These are phyloP conservation scores for Artemisia tridentata DNA, from an alignment of 129 eudicot species.

Conservation along the genomic window DNA sequence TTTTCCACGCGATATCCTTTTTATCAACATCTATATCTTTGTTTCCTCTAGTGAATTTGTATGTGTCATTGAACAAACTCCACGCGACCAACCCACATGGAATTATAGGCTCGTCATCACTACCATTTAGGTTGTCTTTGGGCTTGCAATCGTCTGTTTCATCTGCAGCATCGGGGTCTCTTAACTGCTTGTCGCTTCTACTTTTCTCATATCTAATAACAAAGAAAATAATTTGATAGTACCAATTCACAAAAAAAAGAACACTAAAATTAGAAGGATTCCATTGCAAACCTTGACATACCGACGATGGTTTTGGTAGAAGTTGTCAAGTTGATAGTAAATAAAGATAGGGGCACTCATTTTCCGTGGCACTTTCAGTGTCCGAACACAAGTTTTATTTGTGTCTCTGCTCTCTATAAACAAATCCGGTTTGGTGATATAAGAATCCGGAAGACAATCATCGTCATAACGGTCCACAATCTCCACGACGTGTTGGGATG, in stretches of 20 bases:
- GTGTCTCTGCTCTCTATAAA: constrained; percentile 43
- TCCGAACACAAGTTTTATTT: constrained; percentile 57
- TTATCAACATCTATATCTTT: constrained; percentile 46
- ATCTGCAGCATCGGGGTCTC: constrained; percentile 25
- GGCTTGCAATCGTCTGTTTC: constrained; percentile 54
- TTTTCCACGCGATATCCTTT: constrained; percentile 74
- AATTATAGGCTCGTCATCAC: constrained; percentile 44
- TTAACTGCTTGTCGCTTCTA: constrained; percentile 70
- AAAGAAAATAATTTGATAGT: neutral
- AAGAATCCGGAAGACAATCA: constrained; percentile 43
- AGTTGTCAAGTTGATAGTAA: constrained; percentile 82
- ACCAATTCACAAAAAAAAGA: neutral
- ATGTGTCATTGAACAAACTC: constrained; percentile 95
- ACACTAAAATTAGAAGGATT: neutral
- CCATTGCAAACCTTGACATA: constrained; percentile 23
- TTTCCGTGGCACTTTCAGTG: constrained; percentile 63
- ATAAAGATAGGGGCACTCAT: constrained; percentile 71
- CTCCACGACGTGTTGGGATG: constrained; percentile 73
- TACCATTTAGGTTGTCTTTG: constrained; percentile 22
- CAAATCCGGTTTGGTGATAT: constrained; percentile 20
- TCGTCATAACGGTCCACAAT: constrained; percentile 67
- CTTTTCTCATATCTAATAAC: constrained; percentile 75
- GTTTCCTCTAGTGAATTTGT: constrained; percentile 37
- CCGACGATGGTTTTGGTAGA: constrained; percentile 91
- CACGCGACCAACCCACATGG: constrained; percentile 96